Conservation (phyloP, 78 protist genomes). For the Corallochytrium limacisporum region DNA sequence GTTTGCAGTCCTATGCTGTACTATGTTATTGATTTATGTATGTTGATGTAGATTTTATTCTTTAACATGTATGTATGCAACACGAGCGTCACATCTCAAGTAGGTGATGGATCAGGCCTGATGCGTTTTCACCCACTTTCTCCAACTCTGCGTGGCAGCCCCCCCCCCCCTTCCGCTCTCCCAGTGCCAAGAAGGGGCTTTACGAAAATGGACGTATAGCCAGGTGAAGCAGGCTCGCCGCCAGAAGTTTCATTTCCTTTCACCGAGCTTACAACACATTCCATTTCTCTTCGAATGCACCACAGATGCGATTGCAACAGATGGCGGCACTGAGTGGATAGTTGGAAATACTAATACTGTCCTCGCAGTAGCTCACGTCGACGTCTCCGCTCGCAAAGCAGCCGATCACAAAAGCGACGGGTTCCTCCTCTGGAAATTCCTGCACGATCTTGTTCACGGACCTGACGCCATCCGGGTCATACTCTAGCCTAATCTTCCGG, state of each 20-base stretch:
- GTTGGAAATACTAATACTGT: constrained; percentile 47
- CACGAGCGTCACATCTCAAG: no score
- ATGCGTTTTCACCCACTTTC: no score
- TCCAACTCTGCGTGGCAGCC: no score
- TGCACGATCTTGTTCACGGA: background rate
- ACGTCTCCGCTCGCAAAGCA: constrained; percentile 73
- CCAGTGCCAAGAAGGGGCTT: no score
- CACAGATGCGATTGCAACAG: constrained; percentile 49
- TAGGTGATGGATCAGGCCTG: no score
- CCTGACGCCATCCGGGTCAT: background rate
- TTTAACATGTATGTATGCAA: no score
- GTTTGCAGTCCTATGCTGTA: no score
- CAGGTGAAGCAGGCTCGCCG: no score
- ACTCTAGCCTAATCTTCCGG: constrained; percentile 12
- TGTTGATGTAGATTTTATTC: no score
- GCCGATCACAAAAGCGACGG: constrained; percentile 67
- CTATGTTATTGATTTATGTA: no score
- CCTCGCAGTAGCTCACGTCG: constrained; percentile 48
- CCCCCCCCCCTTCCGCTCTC: no score
- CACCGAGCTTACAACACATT: constrained; percentile 40
- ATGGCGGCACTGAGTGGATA: constrained; percentile 74
- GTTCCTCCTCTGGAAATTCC: constrained; percentile 12
- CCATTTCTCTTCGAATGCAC: constrained; percentile 68
- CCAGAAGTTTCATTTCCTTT: background rate
- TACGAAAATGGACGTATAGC: no score